Conservation (phyloP, 805 yeast species). For the Kuraishia borneana region DNA sequence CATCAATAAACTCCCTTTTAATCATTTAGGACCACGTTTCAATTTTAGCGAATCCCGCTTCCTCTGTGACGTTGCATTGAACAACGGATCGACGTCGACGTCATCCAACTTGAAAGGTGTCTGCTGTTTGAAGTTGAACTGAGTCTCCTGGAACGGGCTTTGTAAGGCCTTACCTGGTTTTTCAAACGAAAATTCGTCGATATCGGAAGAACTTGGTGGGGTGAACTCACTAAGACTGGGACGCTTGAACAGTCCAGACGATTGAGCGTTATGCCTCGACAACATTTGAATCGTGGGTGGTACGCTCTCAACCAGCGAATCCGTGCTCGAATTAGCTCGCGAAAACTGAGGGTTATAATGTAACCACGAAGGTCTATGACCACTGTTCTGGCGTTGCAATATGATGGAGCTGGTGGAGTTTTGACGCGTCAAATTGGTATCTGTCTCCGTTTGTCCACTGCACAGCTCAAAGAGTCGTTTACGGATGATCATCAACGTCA, state of each 20-base stretch:
- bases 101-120: conserved; percentile 6
- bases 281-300: conserved; percentile 1
- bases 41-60: conserved; percentile 41
- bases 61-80: conserved; percentile 36
- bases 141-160: conserved; percentile 12
- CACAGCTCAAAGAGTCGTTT: conserved; percentile 20
- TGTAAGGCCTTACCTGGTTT: conserved; percentile 8
- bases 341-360: conserved; percentile 19
- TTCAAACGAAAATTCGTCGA: conserved; percentile 3
- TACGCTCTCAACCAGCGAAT: conserved; percentile 18
- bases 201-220: conserved; percentile 1
- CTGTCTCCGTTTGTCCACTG: conserved; percentile 2
- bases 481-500: conserved; percentile 19
- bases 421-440: conserved; percentile 12
- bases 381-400: conserved; percentile 1
- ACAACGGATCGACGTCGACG: conserved; percentile 18
- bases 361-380: conserved; percentile 22
- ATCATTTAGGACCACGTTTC: conserved; percentile 25
- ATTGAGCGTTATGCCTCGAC: neutral
- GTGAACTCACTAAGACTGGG: neutral
- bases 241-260: neutral
- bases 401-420: conserved; percentile 12
- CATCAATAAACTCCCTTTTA: no score
- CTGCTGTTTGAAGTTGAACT: conserved; percentile 5
- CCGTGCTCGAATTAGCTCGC: conserved; percentile 18